Evolutionary conservation across 805 yeast species (phyloP).

Genomic region (Candida nemodendra): DNA sequence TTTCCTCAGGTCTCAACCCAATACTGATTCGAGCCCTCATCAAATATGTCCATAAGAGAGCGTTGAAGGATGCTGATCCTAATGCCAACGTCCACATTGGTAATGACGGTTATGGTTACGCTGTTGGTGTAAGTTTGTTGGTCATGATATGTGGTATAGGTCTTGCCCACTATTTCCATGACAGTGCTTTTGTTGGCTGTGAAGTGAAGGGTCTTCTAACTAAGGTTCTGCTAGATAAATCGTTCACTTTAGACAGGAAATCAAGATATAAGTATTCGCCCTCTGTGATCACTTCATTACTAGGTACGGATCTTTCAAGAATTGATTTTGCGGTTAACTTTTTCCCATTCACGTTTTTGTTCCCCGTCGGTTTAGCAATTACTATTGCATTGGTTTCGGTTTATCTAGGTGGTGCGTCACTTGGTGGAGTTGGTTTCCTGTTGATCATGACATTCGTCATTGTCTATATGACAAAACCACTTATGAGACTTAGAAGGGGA

Average conservation of each 20-base stretch:
- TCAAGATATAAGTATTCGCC: conserved; percentile 61
- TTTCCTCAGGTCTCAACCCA: conserved; percentile 58
- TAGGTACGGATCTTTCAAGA: conserved; percentile 80
- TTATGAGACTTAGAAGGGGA: conserved; percentile 54
- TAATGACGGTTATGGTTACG: conserved; percentile 66
- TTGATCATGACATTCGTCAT: conserved; percentile 49
- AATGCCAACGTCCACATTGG: too few relatives aligned
- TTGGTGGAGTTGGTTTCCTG: conserved; percentile 65
- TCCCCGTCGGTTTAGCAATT: conserved; percentile 64
- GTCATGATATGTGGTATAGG: conserved; percentile 47
- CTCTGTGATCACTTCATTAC: conserved; percentile 70
- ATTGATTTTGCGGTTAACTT: conserved; percentile 74
- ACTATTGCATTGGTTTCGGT: conserved; percentile 62
- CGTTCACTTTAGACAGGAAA: conserved; percentile 56
- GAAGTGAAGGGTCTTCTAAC: conserved; percentile 69
- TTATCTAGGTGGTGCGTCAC: conserved; percentile 69
- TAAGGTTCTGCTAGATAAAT: conserved; percentile 66
- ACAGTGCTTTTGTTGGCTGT: conserved; percentile 63
- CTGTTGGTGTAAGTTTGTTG: conserved; percentile 64
- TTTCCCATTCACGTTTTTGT: conserved; percentile 59
- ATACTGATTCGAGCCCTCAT: conserved; percentile 65
- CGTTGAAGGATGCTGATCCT: conserved; percentile 41
- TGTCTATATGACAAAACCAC: conserved; percentile 45
- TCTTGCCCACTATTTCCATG: conserved; percentile 64
- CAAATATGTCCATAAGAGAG: conserved; percentile 55